Percentiles rank a stretch among this genome's conserved stretches.
Evolutionary conservation across 345 rosid species (phyloP).

Genomic region (Carallia brachiata): DNA sequence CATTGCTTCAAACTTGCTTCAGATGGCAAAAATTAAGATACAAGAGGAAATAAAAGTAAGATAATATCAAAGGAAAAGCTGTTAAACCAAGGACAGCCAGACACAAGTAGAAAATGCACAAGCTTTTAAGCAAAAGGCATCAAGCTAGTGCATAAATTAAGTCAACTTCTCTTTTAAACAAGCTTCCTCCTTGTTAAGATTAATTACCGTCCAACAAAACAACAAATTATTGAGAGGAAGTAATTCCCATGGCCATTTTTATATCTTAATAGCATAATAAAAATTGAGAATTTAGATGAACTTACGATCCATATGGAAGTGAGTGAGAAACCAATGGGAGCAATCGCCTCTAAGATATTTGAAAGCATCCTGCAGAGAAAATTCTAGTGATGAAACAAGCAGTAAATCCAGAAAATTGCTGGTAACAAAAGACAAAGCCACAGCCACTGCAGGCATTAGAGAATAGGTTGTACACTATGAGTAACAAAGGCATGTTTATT

Average conservation of each 20-base stretch:
- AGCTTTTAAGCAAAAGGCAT: neutral
- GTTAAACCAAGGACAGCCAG: neutral
- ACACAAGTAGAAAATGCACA: neutral
- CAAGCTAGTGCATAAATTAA: neutral
- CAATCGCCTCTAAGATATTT: slow-evolving; percentile 86
- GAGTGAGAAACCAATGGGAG: slow-evolving; percentile 95
- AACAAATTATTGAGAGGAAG: neutral
- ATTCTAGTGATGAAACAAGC: slow-evolving; percentile 15
- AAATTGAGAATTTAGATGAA: slow-evolving; percentile 18
- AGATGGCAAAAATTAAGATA: neutral
- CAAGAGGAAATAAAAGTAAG: neutral
- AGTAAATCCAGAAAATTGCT: slow-evolving; percentile 12
- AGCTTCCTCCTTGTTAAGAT: neutral
- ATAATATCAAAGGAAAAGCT: neutral
- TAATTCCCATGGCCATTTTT: slow-evolving; percentile 1
- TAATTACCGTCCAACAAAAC: neutral
- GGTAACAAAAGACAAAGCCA: neutral
- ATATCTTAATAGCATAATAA: neutral
- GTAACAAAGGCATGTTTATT: neutral
- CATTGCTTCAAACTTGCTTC: neutral
- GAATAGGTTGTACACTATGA: neutral
- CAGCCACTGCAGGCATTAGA: neutral
- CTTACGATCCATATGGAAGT: slow-evolving; percentile 98
- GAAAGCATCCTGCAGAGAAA: slow-evolving; percentile 84
- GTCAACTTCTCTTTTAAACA: too few species aligned